A percentile compares a stretch with the other conserved stretches of the same genome.
Evolutionary conservation across 257 asterid genomes (phyloP).

Genomic region (Nicotiana tomentosiformis): DNA sequence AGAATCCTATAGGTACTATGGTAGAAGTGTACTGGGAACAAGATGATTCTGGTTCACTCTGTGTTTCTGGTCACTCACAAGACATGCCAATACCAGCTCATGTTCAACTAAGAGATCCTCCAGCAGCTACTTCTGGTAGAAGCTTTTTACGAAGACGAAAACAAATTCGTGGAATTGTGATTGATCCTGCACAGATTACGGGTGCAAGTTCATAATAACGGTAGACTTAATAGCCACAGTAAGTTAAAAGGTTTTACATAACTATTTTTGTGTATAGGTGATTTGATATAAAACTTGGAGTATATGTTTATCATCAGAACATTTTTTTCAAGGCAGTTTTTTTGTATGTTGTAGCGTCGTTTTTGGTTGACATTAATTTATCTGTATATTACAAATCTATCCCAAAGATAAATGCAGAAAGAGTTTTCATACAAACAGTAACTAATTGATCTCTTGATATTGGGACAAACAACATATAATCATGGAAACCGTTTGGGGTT

Average conservation of each 20-base stretch:
- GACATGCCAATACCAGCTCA: conserved; percentile 60
- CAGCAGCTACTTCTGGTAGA: conserved; percentile 26
- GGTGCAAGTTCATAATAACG: background rate
- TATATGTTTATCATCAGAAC: background rate
- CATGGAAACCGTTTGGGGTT: too few relatives aligned
- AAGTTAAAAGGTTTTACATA: background rate
- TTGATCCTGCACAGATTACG: conserved; percentile 61
- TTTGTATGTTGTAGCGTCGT: background rate
- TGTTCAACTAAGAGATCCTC: conserved; percentile 30
- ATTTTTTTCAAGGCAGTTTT: background rate
- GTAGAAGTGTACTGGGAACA: conserved; percentile 87
- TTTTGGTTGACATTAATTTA: background rate
- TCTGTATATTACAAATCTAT: background rate
- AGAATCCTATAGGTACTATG: conserved; percentile 57
- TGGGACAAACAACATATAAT: too few relatives aligned
- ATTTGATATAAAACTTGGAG: background rate
- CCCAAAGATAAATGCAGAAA: background rate
- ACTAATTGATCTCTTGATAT: too few relatives aligned
- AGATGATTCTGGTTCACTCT: conserved; percentile 82
- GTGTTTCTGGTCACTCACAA: conserved; percentile 65
- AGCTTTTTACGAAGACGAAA: conserved; percentile 22
- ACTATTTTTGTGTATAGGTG: background rate
- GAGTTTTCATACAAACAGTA: too few relatives aligned
- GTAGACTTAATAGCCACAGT: background rate
- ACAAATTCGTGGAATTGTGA: conserved; percentile 49